Evolutionary conservation across 129 eudicot genomes (phyloP).

Genomic region (Rutidosis leptorrhynchoides): DNA sequence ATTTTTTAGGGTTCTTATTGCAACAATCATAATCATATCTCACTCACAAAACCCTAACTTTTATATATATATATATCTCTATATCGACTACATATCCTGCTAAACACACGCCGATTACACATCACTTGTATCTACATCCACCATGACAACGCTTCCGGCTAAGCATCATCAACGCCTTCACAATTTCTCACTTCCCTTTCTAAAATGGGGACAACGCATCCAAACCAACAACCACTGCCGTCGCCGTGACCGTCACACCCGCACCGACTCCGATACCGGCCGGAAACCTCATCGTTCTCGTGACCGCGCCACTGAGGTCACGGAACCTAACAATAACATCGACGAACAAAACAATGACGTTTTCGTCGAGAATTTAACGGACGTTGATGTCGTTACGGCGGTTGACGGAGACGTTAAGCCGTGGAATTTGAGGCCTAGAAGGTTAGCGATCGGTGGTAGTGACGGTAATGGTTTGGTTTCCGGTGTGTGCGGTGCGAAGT

Average conservation of each 20-base stretch:
- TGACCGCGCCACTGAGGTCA: background rate
- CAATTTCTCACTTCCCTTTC: constrained; percentile 33
- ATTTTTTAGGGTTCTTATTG: background rate
- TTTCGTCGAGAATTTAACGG: background rate
- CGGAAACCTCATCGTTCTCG: background rate
- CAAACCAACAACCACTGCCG: constrained; percentile 21
- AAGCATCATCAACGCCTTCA: constrained; percentile 35
- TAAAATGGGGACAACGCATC: constrained; percentile 39
- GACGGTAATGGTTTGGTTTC: constrained; percentile 1
- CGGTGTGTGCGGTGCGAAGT: constrained; percentile 14
- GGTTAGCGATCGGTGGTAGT: constrained; percentile 10
- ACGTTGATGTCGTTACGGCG: background rate
- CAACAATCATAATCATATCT: background rate
- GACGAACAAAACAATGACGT: constrained; percentile 16
- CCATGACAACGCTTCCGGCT: constrained; percentile 29
- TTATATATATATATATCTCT: background rate
- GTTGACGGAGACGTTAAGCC: constrained; percentile 36
- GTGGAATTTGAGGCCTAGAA: constrained; percentile 58
- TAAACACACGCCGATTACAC: background rate
- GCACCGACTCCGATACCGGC: constrained; percentile 16
- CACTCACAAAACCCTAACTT: background rate
- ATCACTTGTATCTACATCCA: background rate
- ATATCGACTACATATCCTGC: too few species aligned
- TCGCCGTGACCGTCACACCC: constrained; percentile 20
- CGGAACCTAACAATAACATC: background rate